Percentiles rank a stretch among this genome's conserved stretches.
Conservation (phyloP, 306 rosid species). For the peach (Prunus persica) region DNA sequence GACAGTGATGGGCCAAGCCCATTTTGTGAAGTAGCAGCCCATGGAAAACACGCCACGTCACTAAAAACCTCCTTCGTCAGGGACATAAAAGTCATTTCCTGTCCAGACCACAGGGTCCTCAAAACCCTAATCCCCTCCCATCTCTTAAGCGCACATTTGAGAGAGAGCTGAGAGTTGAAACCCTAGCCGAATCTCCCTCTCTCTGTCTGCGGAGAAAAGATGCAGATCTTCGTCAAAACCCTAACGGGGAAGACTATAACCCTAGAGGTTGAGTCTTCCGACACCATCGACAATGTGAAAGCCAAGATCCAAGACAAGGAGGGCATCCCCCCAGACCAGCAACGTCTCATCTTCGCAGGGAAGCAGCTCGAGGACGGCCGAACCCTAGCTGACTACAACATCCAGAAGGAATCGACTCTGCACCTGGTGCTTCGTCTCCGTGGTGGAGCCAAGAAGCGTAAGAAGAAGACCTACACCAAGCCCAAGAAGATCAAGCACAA, state of each 20-base stretch:
- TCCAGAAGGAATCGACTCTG: slow-evolving; percentile 38
- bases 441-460: slow-evolving; percentile 38
- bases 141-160: not conserved
- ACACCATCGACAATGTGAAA: slow-evolving; percentile 21
- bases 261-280: slow-evolving; percentile 33
- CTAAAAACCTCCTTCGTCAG: not conserved
- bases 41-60: not conserved
- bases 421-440: slow-evolving; percentile 34
- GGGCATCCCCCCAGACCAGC: slow-evolving; percentile 23
- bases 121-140: not conserved
- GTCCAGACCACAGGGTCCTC: not conserved
- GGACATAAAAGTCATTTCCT: not conserved
- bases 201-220: slow-evolving; percentile 10
- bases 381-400: slow-evolving; percentile 36
- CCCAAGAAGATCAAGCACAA: slow-evolving; percentile 42
- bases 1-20: not conserved
- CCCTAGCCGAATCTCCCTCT: not conserved
- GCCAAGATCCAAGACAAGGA: slow-evolving; percentile 25
- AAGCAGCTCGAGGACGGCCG: slow-evolving; percentile 36
- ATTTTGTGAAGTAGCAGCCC: not conserved
- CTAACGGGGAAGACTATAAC: slow-evolving; percentile 27
- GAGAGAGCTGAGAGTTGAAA: not conserved
- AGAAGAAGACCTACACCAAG: slow-evolving; percentile 45
- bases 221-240: slow-evolving; percentile 38
- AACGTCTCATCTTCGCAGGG: slow-evolving; percentile 32